Conservation (phyloP, 352 stramenopile species). For the Phytophthora tentaculata region DNA sequence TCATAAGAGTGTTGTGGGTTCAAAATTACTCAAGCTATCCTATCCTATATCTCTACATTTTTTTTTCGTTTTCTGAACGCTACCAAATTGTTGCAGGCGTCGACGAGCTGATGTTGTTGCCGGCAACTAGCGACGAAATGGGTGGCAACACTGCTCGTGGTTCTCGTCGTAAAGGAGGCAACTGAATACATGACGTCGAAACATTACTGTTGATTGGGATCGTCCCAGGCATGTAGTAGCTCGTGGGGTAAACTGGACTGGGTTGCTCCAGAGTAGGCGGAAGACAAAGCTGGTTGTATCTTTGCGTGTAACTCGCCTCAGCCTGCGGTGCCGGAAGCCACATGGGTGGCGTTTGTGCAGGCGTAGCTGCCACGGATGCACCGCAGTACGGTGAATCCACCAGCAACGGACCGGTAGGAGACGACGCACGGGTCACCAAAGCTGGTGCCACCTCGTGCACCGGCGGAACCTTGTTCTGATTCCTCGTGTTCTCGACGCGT, state of each 20-base stretch:
- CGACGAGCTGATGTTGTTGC: slow-evolving; percentile 13
- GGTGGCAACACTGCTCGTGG: slow-evolving; percentile 47
- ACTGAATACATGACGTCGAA: slow-evolving; percentile 13
- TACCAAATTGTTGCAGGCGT: slow-evolving; percentile 20
- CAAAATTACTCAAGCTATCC: slow-evolving; percentile 28
- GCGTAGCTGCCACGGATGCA: slow-evolving; percentile 1
- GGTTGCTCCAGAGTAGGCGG: slow-evolving; percentile 16
- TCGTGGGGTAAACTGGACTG: slow-evolving; percentile 9
- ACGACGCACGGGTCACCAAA: slow-evolving; percentile 24
- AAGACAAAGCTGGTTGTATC: slow-evolving; percentile 28
- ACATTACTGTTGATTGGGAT: slow-evolving; percentile 9
- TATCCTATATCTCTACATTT: slow-evolving; percentile 16
- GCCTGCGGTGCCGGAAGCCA: slow-evolving; percentile 2
- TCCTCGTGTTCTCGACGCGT: slow-evolving; percentile 3
- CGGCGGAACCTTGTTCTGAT: slow-evolving; percentile 12
- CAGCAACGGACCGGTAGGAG: slow-evolving; percentile 35
- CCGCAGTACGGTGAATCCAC: slow-evolving; percentile 25
- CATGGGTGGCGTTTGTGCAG: slow-evolving; percentile 20
- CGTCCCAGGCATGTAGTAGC: slow-evolving; percentile 14
- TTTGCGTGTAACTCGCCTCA: slow-evolving; percentile 25
- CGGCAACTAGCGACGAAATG: slow-evolving; percentile 56
- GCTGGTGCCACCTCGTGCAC: slow-evolving; percentile 22
- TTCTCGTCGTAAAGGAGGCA: slow-evolving; percentile 51
- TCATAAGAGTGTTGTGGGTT: slow-evolving; percentile 18
- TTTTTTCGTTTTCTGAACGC: slow-evolving; percentile 1